phyloP scores from a whole-genome alignment of 1,284 basidiomycete species.

The Ceratobasidium theobromae region DNA sequence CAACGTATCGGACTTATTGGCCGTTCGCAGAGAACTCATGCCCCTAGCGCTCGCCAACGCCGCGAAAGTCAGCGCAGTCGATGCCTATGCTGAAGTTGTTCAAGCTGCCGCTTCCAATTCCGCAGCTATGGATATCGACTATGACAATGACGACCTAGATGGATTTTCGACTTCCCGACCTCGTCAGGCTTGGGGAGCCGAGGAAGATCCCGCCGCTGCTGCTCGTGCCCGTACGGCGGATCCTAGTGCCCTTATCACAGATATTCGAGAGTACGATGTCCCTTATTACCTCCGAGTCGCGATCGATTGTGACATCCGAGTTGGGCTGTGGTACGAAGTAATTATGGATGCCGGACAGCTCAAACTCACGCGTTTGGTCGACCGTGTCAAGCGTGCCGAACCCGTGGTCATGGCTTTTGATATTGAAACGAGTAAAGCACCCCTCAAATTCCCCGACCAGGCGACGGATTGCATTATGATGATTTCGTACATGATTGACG shows the following conservation, averaged over 20 bases:
- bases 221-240: slow-evolving; percentile 61
- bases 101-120: slow-evolving; percentile 62
- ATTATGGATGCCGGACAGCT: slow-evolving; percentile 82
- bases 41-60: slow-evolving; percentile 89
- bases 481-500: slow-evolving; percentile 99
- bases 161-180: slow-evolving; percentile 7
- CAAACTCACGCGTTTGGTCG: slow-evolving; percentile 68
- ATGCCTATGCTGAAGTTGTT: slow-evolving; percentile 98
- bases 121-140: slow-evolving; percentile 68
- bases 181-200: slow-evolving; percentile 54
- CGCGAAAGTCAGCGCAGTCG: slow-evolving; percentile 92
- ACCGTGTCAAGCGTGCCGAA: slow-evolving; percentile 97
- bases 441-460: slow-evolving; percentile 97
- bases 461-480: slow-evolving; percentile 99
- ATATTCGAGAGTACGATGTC: slow-evolving; percentile 95
- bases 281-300: slow-evolving; percentile 98
- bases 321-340: slow-evolving; percentile 95
- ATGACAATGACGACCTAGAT: slow-evolving; percentile 45
- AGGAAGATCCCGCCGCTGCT: slow-evolving; percentile 44
- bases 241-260: slow-evolving; percentile 88
- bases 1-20: slow-evolving; percentile 89
- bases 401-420: slow-evolving; percentile 99
- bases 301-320: slow-evolving; percentile 97
- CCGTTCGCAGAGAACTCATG: slow-evolving; percentile 84
- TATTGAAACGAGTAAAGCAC: slow-evolving; percentile 98